Conservation (phyloP, 2,329 filamentous ascomycete species). For the Trichophyton simii region DNA sequence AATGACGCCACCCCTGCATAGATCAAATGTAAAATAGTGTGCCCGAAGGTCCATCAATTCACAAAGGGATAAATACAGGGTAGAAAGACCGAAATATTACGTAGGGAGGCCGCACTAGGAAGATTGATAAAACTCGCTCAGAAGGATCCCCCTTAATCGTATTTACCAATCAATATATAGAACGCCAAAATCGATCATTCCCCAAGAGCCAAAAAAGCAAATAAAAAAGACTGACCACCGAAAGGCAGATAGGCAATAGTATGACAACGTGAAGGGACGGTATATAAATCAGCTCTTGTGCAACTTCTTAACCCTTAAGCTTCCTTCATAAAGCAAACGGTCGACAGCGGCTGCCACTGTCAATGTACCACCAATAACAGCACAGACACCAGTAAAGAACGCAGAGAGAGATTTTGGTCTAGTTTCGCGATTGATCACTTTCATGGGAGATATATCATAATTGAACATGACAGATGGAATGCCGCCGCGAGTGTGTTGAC, state of each 20-base stretch:
- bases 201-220: background rate
- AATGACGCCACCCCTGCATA: background rate
- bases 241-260: background rate
- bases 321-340: constrained; percentile 80
- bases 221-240: background rate
- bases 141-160: background rate
- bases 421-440: constrained; percentile 93
- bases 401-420: constrained; percentile 78
- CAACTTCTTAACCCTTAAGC: constrained; percentile 73
- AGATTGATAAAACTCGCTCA: background rate
- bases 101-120: background rate
- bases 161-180: background rate
- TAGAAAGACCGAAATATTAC: too few species aligned
- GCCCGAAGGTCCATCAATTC: too few species aligned
- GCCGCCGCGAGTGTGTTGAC: constrained; percentile 75
- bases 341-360: constrained; percentile 93
- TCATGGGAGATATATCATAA: constrained; percentile 99
- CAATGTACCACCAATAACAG: constrained; percentile 84
- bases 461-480: constrained; percentile 98
- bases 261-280: background rate
- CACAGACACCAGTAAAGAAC: constrained; percentile 88
- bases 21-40: background rate
- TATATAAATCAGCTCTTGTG: constrained; percentile 41
- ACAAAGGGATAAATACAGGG: too few species aligned
- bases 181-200: constrained; percentile 2